Evolutionary conservation across 805 yeast species (phyloP).

Genomic region (Metschnikowia noctiluminum): DNA sequence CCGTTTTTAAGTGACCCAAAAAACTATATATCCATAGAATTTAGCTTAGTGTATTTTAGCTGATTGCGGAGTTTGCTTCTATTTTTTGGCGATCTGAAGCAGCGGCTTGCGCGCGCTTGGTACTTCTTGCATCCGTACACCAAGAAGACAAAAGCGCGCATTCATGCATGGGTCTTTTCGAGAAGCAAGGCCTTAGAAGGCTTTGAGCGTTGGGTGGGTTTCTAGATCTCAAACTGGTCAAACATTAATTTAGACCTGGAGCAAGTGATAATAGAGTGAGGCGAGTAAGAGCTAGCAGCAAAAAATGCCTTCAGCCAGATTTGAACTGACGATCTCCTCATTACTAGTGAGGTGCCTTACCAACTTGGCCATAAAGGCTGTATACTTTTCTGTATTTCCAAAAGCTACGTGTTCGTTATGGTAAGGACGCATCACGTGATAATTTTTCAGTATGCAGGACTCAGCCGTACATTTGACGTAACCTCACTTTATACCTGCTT

Average conservation of each 20-base stretch:
- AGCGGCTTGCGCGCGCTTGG: neutral
- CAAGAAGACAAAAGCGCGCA: neutral
- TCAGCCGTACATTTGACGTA: too few relatives aligned
- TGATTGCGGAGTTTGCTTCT: neutral
- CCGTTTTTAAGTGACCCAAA: too few relatives aligned
- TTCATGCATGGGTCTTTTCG: neutral
- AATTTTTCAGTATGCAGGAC: too few relatives aligned
- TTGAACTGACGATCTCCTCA: too few relatives aligned
- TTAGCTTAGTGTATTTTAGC: neutral
- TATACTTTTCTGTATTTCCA: constrained; percentile 33
- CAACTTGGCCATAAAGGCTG: constrained; percentile 4
- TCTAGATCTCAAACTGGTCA: too few relatives aligned
- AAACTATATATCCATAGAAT: neutral
- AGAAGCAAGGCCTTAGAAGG: neutral
- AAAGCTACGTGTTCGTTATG: constrained; percentile 30
- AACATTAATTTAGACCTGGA: neutral
- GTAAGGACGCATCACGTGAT: neutral
- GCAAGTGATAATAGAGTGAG: too few relatives aligned
- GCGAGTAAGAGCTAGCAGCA: neutral
- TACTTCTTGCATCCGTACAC: neutral
- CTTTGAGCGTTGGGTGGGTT: neutral
- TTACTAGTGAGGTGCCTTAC: too few relatives aligned
- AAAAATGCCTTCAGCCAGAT: constrained; percentile 10
- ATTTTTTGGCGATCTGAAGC: neutral
- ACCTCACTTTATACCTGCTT: too few relatives aligned